Base-by-base conservation (phyloP, 441 rosid species). In the Populus hybrid region DNA sequence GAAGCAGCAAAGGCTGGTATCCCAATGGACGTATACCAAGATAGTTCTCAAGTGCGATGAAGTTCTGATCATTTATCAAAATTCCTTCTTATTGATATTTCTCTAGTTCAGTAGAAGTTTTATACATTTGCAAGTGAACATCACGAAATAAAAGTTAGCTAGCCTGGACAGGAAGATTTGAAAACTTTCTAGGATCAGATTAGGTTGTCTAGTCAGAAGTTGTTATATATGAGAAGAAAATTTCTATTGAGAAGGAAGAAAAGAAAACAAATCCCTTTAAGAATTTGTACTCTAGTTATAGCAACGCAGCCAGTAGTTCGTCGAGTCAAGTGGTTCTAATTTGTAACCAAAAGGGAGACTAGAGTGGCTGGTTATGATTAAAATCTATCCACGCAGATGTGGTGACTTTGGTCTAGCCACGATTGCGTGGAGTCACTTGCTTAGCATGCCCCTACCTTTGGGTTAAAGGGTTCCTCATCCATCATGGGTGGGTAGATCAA, bases 1-100 rank as follows among this genome's bases (percentile, higher is more conserved):
- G 94, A 90, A 84, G 97, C 97, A 67, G 94, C 91, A 76, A 83
- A 82, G 73, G 88, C 88, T 50, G 98, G 94, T 82, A 87, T 93
- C 73, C 92, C 89, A 1, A 81, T 93, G 83, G 89, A 82, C 65
- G 78, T 78, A 65, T 87, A 82, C 82, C 79, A 77, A 76, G 85
- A 88, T 81, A 78, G 68, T 77, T 83, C 83, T 76, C 88, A 85
- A 78, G 98, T 90, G 74, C 77, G 89, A 61, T 77, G 36, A 72
- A 71, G 59, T 69, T 73, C 81, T 29, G 66, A 36, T 24, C 24
- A 24, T 65, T 23, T 56, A 11, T 75, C 71, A 29, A 61, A 71
- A 29, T 75, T 72, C 67, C 61, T 75, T 74, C 63, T 42, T 28
- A 38, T 61, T 24, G 10, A 38, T 59, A 7, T 20, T 26, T 71